These are phyloP conservation scores for Barnettozyma californica DNA, from an alignment of 805 yeast species.

Conservation along the genomic window DNA sequence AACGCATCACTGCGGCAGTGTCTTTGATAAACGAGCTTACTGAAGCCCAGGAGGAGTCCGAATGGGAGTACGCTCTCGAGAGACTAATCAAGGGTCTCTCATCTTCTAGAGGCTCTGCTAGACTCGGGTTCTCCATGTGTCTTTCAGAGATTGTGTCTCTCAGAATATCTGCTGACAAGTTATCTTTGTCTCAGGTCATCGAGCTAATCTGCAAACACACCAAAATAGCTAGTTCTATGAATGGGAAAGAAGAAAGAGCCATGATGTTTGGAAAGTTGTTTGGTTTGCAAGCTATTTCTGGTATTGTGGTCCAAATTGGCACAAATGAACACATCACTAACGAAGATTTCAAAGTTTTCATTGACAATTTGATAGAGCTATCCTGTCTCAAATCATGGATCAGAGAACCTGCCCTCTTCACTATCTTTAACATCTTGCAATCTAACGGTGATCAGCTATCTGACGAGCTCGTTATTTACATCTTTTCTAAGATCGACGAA, in stretches of 20 bases:
- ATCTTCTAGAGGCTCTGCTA: constrained; percentile 76
- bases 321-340: constrained; percentile 10
- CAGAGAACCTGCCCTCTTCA: constrained; percentile 72
- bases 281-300: constrained; percentile 72
- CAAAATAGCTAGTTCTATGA: constrained; percentile 38
- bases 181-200: constrained; percentile 37
- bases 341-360: constrained; percentile 34
- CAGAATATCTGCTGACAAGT: constrained; percentile 26
- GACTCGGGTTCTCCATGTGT: constrained; percentile 87
- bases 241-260: constrained; percentile 82
- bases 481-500: constrained; percentile 43
- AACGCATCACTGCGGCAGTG: constrained; percentile 69
- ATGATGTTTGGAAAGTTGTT: constrained; percentile 77
- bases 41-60: constrained; percentile 38
- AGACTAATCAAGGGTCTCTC: constrained; percentile 78
- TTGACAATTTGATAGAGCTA: constrained; percentile 47
- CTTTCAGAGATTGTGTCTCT: constrained; percentile 58
- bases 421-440: constrained; percentile 53
- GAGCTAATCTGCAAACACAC: constrained; percentile 32
- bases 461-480: constrained; percentile 18
- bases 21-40: constrained; percentile 56
- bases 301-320: constrained; percentile 23
- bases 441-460: constrained; percentile 21
- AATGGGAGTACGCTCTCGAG: constrained; percentile 78
- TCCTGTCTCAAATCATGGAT: constrained; percentile 75